Evolutionary conservation across 2,329 filamentous ascomycete genomes (phyloP).

Genomic region (Calonectria pteridis): DNA sequence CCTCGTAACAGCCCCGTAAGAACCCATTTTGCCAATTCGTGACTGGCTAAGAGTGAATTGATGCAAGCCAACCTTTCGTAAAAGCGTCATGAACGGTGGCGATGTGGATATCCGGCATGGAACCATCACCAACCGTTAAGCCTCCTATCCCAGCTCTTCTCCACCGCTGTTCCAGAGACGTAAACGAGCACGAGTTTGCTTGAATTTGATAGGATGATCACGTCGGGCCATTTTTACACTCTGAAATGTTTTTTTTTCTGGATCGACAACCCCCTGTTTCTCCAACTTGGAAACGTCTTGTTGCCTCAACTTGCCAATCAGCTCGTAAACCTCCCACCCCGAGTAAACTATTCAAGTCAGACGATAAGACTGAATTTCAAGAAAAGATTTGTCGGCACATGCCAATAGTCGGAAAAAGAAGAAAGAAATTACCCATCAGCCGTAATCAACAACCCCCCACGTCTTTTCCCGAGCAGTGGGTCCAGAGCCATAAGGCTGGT

Average conservation of each 20-base stretch:
- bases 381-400: background rate
- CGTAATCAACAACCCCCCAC: background rate
- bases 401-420: background rate
- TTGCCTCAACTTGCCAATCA: background rate
- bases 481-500: background rate
- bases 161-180: background rate
- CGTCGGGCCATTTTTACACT: background rate
- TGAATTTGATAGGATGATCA: background rate
- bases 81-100: constrained; percentile 3
- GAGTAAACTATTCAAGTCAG: background rate
- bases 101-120: constrained; percentile 22
- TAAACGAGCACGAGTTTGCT: background rate
- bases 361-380: background rate
- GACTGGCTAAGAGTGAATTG: background rate
- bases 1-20: background rate
- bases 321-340: background rate
- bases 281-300: background rate
- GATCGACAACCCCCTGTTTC: background rate
- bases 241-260: background rate
- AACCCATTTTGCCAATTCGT: background rate
- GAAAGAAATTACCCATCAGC: background rate
- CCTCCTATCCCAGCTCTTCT: background rate
- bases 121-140: background rate
- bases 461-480: background rate
- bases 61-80: background rate